Evolutionary conservation across 202 grass and related monocot species (phyloP), one percentile per base, ranked within the genome.

Genomic region (Zoysia matrella): DNA sequence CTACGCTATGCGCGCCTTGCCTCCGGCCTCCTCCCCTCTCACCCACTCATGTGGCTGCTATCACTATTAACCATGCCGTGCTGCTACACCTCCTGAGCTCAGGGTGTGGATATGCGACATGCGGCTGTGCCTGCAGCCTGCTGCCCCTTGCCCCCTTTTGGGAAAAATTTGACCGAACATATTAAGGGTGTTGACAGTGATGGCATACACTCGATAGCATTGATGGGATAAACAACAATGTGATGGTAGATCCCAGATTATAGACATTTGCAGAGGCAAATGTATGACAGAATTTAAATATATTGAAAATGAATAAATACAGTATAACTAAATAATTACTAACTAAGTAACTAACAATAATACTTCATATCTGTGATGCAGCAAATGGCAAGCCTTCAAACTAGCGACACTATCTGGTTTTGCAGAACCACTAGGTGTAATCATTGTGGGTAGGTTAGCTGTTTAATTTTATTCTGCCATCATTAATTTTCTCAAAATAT

Each of bases 321-420:
- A 36, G 30, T 36, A 36, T 36, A 36, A 36, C 30, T 36, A 36
- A 36, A 36, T 36, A 36, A 36, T 36, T 36, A 36, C 30, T 36
- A 36, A 36, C 30, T 36, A 36, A 36, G 30, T 36, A 36, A 36
- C 30, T 76, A 77, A 84, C 16, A 85, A 47, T 85, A 39, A 67
- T 47, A 40, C 72, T 79, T 79, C 69, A 66, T 52, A 12, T 85
- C 56, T 82, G 4, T 65, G 12, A 6, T 77, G 70, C 86, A 94
- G 92, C 86, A 94, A 94, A 87, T 94, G 92, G 92, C 89, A 94
- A 71, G 92, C 92, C 50, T 91, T 94, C 81, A 94, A 94, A 85
- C 65, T 94, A 78, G 92, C 92, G 72, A 86, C 89, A 49, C 74
- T 94, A 58, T 87, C 92, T 52, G 92, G 92, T 43, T 94, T 94